Conservation (phyloP, 768 basidiomycete genomes). For the Russula sp. region DNA sequence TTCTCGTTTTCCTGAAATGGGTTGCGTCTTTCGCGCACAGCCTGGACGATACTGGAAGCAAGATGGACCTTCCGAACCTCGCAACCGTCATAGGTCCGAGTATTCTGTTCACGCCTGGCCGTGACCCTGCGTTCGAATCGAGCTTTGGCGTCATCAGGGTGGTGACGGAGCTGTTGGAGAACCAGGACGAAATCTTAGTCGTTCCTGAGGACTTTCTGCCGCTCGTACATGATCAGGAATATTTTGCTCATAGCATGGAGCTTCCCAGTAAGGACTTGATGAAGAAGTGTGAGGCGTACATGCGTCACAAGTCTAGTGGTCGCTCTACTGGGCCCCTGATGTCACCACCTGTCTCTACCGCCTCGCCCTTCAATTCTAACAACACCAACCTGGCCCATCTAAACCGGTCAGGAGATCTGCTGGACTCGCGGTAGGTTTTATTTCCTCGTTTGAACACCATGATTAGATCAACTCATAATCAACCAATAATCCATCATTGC, state of each 20-base stretch:
- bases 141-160: constrained; percentile 87
- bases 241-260: constrained; percentile 84
- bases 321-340: constrained; percentile 44
- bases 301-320: constrained; percentile 63
- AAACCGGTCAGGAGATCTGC: constrained; percentile 23
- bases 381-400: constrained; percentile 28
- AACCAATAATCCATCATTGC: neutral
- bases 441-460: neutral
- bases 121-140: constrained; percentile 86
- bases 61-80: constrained; percentile 96
- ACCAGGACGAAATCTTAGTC: constrained; percentile 94
- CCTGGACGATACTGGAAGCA: constrained; percentile 95
- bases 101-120: constrained; percentile 86
- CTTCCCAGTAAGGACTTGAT: constrained; percentile 92
- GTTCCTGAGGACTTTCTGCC: constrained; percentile 87
- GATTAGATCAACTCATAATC: neutral
- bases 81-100: constrained; percentile 98
- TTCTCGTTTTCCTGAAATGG: constrained; percentile 99
- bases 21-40: constrained; percentile 98
- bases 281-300: constrained; percentile 92
- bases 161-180: constrained; percentile 80
- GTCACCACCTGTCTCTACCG: constrained; percentile 40
- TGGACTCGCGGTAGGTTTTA: constrained; percentile 26
- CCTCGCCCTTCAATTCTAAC: constrained; percentile 43
- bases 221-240: constrained; percentile 88